Base-by-base conservation (phyloP, 768 basidiomycete species). In the Termitomyces sp. region DNA sequence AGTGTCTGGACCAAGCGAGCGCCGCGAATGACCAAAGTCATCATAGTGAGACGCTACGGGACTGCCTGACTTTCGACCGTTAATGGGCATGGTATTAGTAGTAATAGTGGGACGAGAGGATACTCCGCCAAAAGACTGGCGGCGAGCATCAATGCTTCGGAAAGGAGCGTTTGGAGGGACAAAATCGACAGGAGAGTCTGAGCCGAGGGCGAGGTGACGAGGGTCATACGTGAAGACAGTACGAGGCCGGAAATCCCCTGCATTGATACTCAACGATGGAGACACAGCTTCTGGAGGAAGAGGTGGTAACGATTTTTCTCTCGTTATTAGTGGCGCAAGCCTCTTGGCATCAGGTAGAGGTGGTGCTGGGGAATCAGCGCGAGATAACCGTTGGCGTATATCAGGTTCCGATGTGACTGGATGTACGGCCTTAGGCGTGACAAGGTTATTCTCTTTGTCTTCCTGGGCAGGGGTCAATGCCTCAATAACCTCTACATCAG, bases 221-320 rank as follows among this genome's bases (percentile, higher is more conserved):
- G 82, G 75, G 65, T 87, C 84, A 61, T 80, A 82, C 0, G 81
- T 77, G 60, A 84, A 87, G 55, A 88, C 73, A 2, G 88, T 90
- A 56, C 81, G 84, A 7, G 88, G 86, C 35, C 87, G 80, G 6
- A 65, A 61, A 43, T 86, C 85, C 2, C 63, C 65, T 20, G 70
- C 63, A 56, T 69, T 58, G 12, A 33, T 36, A 36, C 73, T 69
- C n/a, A 73, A 73, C 14, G 72, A 66, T 36, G 75, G 77, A 28
- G 73, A 71, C n/a, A n/a, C n/a, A 30, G 74, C 67, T 65, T 78
- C 78, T 16, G 76, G 80, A 2, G 87, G 91, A 43, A 93, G 78
- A 10, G 91, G 90, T 5, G 91, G 91, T 4, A 93, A 71, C 6
- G 84, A 87, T 65, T 93, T 93, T 59, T 92, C 89, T 50, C 87